Evolutionary conservation across 1,284 basidiomycete genomes (phyloP), one percentile per base, ranked within the genome.

Genomic region (Boletus smithii): DNA sequence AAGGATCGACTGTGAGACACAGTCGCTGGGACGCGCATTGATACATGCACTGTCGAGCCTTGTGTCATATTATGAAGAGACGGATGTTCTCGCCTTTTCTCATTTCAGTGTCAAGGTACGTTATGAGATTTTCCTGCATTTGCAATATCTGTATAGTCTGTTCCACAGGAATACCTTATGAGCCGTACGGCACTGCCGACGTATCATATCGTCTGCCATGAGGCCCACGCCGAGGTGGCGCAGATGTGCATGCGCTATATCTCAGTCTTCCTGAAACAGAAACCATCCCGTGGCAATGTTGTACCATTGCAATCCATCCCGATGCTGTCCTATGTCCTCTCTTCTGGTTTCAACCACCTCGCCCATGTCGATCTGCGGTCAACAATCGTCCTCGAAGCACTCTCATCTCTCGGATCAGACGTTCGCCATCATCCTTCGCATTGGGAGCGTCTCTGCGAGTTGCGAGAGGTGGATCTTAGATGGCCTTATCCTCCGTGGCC

Each of bases 91-190:
- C 24, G 5, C 6, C 4, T 23, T 50, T 14, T 41, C 48, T 7
- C 48, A 50, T 24, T 23, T 29, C 22, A 49, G 18, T 10, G 46
- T 49, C n/a, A 50, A 48, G 29, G 48, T 48, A 33, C 5, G 23
- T 33, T n/a, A 5, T n/a, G n/a, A 11, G 8, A 18, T 9, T 8
- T 30, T 22, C 9, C n/a, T 26, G 4, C 22, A 7, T 31, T 14
- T 34, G 3, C 10, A 5, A 9, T 20, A 10, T 17, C 27, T 30
- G 8, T 4, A 20, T 2, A 11, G 2, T 18, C n/a, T n/a, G 0
- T 29, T 10, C 9, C 24, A 8, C 17, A 50, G 48, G 48, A 42
- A 42, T 50, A 50, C 10, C 39, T 48, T 4, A 16, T 8, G 11
- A 18, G 45, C 13, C 4, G 14, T 22, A 18, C 18, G 1, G 20